Base-by-base conservation (phyloP, 805 yeast genomes). In the Metschnikowia santaceciliae region DNA sequence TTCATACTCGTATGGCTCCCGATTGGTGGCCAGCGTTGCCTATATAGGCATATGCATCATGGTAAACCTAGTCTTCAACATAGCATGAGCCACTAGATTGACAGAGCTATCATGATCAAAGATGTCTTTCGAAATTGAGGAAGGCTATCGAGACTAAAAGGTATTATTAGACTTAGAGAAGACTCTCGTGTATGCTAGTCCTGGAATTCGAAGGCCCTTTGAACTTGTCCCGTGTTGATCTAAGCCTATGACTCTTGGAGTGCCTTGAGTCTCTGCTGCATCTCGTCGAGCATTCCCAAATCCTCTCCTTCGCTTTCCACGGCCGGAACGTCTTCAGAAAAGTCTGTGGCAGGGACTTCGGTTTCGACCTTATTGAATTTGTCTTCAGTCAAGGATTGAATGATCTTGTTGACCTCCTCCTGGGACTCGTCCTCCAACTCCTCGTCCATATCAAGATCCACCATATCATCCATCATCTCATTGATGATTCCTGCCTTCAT, bases 401-500 rank as follows among this genome's bases (percentile, higher is more conserved):
- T 74, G 36, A 89, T 81, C 65, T 81, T 80, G 53, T 86, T 81
- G 19, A 89, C 84, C 60, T 78, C 78, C 32, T 81, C 82, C 55
- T 82, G 87, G 17, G 83, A 85, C 49, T 87, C 92, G 39, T 75
- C 76, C 49, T 79, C 85, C 39, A 80, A 76, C 52, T 82, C 88
- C 17, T 80, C 86, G 44, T 79, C 85, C 48, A 60, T 57, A 32
- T 84, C 89, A 46, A 75, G 69, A 53, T 91, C 98, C 53, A 92
- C 75, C 54, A 88, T 83, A 63, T 94, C 99, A 51, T 88, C 90
- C 64, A 91, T 84, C 98, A 94, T 94, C 64, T 94, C 99, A 58
- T 88, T 89, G 48, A 94, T 90, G 42, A 94, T 80, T 0, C 94
- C 94, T 11, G 88, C 81, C 67, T 85, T 87, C 81, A 88, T 83